Evolutionary conservation across 257 asterid species (phyloP).

Genomic region (Ophiorrhiza pumila): DNA sequence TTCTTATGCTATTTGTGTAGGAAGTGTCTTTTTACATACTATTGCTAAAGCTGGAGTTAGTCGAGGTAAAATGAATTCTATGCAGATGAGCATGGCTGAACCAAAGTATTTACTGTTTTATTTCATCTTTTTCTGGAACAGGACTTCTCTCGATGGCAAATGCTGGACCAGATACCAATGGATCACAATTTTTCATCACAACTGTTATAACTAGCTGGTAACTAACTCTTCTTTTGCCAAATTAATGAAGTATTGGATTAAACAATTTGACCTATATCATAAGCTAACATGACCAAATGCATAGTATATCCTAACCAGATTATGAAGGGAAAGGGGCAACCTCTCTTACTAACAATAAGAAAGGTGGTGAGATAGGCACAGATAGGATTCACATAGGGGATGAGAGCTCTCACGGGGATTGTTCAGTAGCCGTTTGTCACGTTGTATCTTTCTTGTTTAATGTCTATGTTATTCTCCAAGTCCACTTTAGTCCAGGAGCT

Average conservation of each 20-base stretch:
- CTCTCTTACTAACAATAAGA: no score
- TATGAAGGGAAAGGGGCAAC: no score
- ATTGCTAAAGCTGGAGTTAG: not conserved
- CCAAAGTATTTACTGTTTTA: not conserved
- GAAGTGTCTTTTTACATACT: not conserved
- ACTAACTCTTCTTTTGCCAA: constrained; percentile 2
- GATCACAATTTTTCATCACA: constrained; percentile 88
- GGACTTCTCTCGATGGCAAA: constrained; percentile 93
- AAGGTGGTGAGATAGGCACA: no score
- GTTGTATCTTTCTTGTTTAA: not conserved
- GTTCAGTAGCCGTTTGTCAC: no score
- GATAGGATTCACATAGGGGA: not conserved
- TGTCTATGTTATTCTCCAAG: not conserved
- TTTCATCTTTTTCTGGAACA: constrained; percentile 17
- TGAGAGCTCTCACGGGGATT: no score
- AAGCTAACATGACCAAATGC: not conserved
- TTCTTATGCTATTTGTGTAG: constrained; percentile 1
- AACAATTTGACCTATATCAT: not conserved
- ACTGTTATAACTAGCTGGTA: constrained; percentile 76
- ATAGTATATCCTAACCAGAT: not conserved
- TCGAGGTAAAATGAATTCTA: not conserved
- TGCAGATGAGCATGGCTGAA: not conserved
- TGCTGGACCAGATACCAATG: constrained; percentile 81
- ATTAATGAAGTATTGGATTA: not conserved
- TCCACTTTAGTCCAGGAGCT: not conserved